Evolutionary conservation across 2,329 filamentous ascomycete genomes (phyloP), one percentile per base, ranked within the genome.

Genomic region (Hypoxylon sp.): DNA sequence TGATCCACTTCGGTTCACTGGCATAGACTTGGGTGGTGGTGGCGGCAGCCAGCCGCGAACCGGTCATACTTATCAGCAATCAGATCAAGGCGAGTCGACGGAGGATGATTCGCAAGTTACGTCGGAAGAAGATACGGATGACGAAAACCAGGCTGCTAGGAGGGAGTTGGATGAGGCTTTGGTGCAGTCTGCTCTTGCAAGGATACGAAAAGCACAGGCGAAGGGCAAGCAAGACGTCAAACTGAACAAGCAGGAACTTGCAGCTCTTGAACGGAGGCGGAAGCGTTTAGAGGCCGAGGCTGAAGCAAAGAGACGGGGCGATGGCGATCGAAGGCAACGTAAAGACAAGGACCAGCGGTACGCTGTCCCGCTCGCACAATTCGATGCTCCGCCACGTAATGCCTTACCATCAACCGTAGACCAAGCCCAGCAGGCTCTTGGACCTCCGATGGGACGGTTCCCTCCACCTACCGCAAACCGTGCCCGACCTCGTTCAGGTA

Each of bases 201-300:
- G 92, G 69, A 96, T 97, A 74, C 87, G 89, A 68, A 86, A 88
- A 68, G 93, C 94, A 15, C 89, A 92, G 75, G 87, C 87, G 66
- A 88, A 88, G 72, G 93, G 93, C 67, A 90, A 89, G 76, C 82
- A 85, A 46, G 91, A 96, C 59, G 92, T 97, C 58, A 91, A 89
- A 75, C 84, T 98, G 67, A 93, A 86, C 70, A 86, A 89, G 72
- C 88, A 91, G 56, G 94, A 97, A 77, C 82, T 97, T 70, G 90
- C 89, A 65, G 93, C 93, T 48, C 83, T 97, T 70, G 90, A 94
- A 74, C 86, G 88, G 66, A 83, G 85, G 71, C 80, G 85, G 65
- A 86, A 88, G 75, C 86, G 89, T 60, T 79, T 88, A 71, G 81
- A 84, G 69, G 80, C 81, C 32, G 79, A 80, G 56, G 80, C 82